Evolutionary conservation across 2,329 filamentous ascomycete genomes (phyloP).

Genomic region (Diaporthe humulicola): DNA sequence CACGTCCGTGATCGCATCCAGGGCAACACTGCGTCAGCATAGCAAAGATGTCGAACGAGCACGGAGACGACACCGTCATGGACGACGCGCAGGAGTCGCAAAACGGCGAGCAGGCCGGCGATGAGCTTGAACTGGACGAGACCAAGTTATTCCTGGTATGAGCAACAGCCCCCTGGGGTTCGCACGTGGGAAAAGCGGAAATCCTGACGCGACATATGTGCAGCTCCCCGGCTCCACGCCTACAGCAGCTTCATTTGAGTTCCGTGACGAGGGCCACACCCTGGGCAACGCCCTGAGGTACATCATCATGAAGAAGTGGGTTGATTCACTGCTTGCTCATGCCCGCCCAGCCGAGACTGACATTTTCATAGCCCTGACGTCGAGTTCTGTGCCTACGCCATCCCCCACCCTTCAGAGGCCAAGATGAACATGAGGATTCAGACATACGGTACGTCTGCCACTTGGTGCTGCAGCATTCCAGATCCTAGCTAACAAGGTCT

Average conservation of each 20-base stretch:
- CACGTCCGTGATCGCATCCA: neutral
- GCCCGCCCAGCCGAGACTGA: slow-evolving; percentile 31
- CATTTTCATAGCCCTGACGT: slow-evolving; percentile 81
- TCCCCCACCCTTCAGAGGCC: slow-evolving; percentile 93
- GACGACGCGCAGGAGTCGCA: slow-evolving; percentile 57
- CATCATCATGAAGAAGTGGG: slow-evolving; percentile 98
- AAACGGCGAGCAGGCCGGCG: slow-evolving; percentile 51
- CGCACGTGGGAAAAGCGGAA: slow-evolving; percentile 34
- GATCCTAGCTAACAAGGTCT: neutral
- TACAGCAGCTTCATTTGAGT: slow-evolving; percentile 94
- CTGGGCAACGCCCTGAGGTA: slow-evolving; percentile 94
- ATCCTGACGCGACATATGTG: slow-evolving; percentile 27
- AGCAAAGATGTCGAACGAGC: slow-evolving; percentile 39
- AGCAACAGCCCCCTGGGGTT: neutral
- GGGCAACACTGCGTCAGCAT: neutral
- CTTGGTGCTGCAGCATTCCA: neutral
- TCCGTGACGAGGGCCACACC: slow-evolving; percentile 93
- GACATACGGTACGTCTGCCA: slow-evolving; percentile 81
- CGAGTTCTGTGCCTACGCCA: slow-evolving; percentile 98
- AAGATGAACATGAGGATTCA: slow-evolving; percentile 99
- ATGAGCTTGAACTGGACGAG: slow-evolving; percentile 49
- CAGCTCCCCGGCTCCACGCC: slow-evolving; percentile 89
- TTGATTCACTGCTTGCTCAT: slow-evolving; percentile 29
- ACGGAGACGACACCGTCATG: slow-evolving; percentile 53
- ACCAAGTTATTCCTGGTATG: slow-evolving; percentile 43